phyloP scores from a whole-genome alignment of 2,329 filamentous ascomycete species.

The Colletotrichum tanaceti region DNA sequence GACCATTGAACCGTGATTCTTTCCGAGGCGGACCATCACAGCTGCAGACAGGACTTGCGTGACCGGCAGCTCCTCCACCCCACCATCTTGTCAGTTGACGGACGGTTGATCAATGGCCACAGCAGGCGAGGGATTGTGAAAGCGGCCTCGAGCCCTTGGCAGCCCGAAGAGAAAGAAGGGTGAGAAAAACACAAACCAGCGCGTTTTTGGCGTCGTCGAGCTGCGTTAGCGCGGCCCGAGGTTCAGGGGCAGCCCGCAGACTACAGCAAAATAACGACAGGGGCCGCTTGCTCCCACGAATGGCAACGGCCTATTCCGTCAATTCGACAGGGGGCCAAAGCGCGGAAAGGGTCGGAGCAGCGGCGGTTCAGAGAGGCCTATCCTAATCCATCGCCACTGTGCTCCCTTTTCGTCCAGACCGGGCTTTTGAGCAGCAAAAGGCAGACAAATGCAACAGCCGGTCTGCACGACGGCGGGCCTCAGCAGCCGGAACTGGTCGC shows the following conservation, averaged over 20 bases:
- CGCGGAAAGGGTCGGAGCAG: slow-evolving; percentile 22
- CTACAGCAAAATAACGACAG: slow-evolving; percentile 28
- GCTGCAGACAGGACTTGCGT: slow-evolving; percentile 29
- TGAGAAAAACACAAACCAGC: slow-evolving; percentile 6
- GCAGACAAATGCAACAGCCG: slow-evolving; percentile 21
- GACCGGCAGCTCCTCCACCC: slow-evolving; percentile 12
- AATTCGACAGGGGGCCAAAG: slow-evolving; percentile 12
- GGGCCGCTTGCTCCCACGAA: slow-evolving; percentile 40
- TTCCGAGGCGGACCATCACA: slow-evolving; percentile 25
- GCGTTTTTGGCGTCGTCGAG: slow-evolving; percentile 31
- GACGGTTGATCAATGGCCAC: slow-evolving; percentile 30
- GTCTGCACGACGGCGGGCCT: slow-evolving; percentile 19
- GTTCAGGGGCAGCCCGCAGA: slow-evolving; percentile 20
- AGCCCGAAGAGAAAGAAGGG: slow-evolving; percentile 3
- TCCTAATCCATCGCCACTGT: slow-evolving; percentile 28
- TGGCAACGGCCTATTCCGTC: slow-evolving; percentile 21
- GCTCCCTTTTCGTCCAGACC: slow-evolving; percentile 34
- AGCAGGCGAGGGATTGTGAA: slow-evolving; percentile 1
- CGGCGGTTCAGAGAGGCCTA: slow-evolving; percentile 14
- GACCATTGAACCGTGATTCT: not conserved
- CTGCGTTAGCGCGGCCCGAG: slow-evolving; percentile 36
- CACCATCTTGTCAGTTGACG: slow-evolving; percentile 22
- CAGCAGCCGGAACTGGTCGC: slow-evolving; percentile 23
- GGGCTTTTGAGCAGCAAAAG: slow-evolving; percentile 12
- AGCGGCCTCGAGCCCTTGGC: slow-evolving; percentile 14